phyloP scores from a whole-genome alignment of 257 asterid species.

The Osmanthus fragrans region DNA sequence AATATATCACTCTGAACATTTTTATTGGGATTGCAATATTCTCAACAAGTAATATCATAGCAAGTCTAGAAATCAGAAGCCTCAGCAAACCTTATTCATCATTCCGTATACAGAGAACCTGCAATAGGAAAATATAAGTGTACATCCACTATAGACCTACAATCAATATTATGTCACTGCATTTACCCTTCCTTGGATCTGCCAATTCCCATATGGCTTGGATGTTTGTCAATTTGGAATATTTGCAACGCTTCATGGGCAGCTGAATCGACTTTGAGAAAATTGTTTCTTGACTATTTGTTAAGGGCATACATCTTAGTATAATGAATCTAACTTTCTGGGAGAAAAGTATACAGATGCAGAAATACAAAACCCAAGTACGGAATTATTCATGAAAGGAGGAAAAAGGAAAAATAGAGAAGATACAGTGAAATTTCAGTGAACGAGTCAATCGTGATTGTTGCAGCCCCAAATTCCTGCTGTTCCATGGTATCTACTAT shows the following conservation, averaged over 20 bases:
- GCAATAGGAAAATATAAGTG: constrained; percentile 39
- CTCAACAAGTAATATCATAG: constrained; percentile 23
- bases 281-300: constrained; percentile 63
- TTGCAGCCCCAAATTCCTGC: constrained; percentile 63
- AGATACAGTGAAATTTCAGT: constrained; percentile 88
- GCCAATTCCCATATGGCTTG: constrained; percentile 99
- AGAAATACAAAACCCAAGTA: constrained; percentile 21
- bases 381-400: constrained; percentile 6
- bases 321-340: constrained; percentile 25
- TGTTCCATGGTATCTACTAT: constrained; percentile 74
- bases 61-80: constrained; percentile 20
- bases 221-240: constrained; percentile 94
- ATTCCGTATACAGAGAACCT: constrained; percentile 96
- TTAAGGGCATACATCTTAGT: constrained; percentile 49
- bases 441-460: constrained; percentile 75
- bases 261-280: constrained; percentile 89
- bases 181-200: constrained; percentile 98
- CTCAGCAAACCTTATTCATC: constrained; percentile 88
- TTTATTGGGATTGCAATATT: constrained; percentile 19
- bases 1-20: constrained; percentile 31
- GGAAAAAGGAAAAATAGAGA: constrained; percentile 20
- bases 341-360: not conserved
- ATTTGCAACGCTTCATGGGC: constrained; percentile 95
- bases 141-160: constrained; percentile 29
- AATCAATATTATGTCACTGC: constrained; percentile 20